phyloP scores from a whole-genome alignment of 179 eudicot species.

The Drosera spatulata region DNA sequence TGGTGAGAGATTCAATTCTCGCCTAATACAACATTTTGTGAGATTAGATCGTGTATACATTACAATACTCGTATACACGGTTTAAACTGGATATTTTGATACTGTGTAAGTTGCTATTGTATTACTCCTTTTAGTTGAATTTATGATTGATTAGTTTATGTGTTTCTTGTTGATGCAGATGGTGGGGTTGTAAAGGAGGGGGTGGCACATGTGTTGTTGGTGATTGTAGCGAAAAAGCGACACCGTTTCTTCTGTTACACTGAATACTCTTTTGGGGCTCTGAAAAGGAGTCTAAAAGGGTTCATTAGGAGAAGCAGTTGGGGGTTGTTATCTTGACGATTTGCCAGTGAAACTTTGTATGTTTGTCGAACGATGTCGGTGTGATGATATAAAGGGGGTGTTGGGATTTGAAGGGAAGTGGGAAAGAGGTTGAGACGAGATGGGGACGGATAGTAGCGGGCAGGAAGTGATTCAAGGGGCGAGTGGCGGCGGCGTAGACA shows the following conservation, averaged over 20 bases:
- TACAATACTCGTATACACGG: too few relatives aligned
- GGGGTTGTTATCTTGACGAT: conserved; percentile 3
- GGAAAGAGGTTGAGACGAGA: conserved; percentile 5
- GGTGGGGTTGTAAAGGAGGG: conserved; percentile 16
- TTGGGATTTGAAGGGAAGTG: neutral
- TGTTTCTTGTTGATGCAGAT: conserved; percentile 8
- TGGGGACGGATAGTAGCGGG: conserved; percentile 24
- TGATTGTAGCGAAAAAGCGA: conserved; percentile 4
- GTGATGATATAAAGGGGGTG: neutral
- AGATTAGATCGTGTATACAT: too few relatives aligned
- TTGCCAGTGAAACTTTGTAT: conserved; percentile 4
- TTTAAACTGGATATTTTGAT: too few relatives aligned
- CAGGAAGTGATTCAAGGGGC: conserved; percentile 15
- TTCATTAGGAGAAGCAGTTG: conserved; percentile 8
- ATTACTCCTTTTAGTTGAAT: too few relatives aligned
- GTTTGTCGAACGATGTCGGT: neutral
- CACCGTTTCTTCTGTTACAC: conserved; percentile 8
- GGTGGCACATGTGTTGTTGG: conserved; percentile 28
- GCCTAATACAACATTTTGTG: too few relatives aligned
- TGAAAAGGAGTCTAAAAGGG: neutral
- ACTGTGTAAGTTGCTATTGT: too few relatives aligned
- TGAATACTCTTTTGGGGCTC: conserved; percentile 1
- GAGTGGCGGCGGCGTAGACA: conserved; percentile 28
- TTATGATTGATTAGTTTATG: too few relatives aligned
- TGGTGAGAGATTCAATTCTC: too few relatives aligned